phyloP scores from a whole-genome alignment of 768 basidiomycete genomes.

The Wakefieldia striispora region DNA sequence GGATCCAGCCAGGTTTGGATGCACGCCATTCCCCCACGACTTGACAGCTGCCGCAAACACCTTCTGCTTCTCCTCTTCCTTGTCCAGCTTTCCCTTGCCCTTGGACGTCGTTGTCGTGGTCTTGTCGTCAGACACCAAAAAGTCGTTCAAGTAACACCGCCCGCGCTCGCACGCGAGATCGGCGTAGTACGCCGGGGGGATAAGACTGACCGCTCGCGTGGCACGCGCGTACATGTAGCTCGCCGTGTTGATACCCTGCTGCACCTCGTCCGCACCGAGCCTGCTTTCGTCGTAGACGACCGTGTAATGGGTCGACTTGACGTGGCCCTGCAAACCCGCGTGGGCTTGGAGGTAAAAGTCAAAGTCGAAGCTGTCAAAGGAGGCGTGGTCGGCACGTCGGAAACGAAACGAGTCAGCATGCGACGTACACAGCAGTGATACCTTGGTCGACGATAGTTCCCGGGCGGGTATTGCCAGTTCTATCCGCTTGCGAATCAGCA shows the following conservation, averaged over 20 bases:
- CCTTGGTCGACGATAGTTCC: conserved; percentile 83
- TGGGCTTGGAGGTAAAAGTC: conserved; percentile 75
- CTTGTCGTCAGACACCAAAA: conserved; percentile 57
- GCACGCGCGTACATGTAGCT: conserved; percentile 81
- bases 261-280: conserved; percentile 68
- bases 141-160: conserved; percentile 71
- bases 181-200: conserved; percentile 79
- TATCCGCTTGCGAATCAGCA: conserved; percentile 47
- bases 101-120: conserved; percentile 34
- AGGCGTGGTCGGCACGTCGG: neutral
- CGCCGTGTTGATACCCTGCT: conserved; percentile 65
- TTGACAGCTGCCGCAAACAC: conserved; percentile 21
- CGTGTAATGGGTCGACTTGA: conserved; percentile 74
- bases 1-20: conserved; percentile 52
- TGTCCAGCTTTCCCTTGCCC: conserved; percentile 30
- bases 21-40: conserved; percentile 57
- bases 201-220: conserved; percentile 78
- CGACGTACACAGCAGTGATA: conserved; percentile 60
- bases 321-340: conserved; percentile 68
- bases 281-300: conserved; percentile 76
- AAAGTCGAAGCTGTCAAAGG: conserved; percentile 49
- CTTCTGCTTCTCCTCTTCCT: conserved; percentile 26
- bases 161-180: conserved; percentile 83
- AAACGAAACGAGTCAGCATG: neutral
- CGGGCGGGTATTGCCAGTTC: conserved; percentile 73